phyloP scores from a whole-genome alignment of 345 rosid species.

The Linum usitatissimum region DNA sequence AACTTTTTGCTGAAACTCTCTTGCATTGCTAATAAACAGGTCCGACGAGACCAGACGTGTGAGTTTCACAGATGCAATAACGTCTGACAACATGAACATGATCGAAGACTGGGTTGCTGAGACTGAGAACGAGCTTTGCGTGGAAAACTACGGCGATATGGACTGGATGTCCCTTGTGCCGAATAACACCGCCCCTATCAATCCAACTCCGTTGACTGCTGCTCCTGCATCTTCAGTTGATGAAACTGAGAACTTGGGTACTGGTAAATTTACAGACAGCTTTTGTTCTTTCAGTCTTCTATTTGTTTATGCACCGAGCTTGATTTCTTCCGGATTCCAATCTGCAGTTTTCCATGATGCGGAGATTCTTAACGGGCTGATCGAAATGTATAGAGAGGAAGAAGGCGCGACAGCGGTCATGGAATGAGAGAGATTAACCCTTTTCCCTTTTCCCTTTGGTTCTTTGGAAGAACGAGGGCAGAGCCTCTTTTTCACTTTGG shows the following conservation, averaged over 20 bases:
- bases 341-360: conserved; percentile 67
- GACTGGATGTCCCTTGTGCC: conserved; percentile 72
- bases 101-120: conserved; percentile 73
- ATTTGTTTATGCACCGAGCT: background rate
- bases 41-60: conserved; percentile 28
- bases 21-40: conserved; percentile 14
- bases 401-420: background rate
- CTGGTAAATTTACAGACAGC: conserved; percentile 34
- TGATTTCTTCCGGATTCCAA: conserved; percentile 6
- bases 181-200: conserved; percentile 21
- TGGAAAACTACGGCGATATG: conserved; percentile 40
- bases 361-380: conserved; percentile 48
- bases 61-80: conserved; percentile 36
- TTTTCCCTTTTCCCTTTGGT: background rate
- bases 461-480: background rate
- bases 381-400: background rate
- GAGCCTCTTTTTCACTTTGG: background rate
- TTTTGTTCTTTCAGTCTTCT: background rate
- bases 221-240: conserved; percentile 28
- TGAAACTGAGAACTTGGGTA: conserved; percentile 47
- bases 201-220: conserved; percentile 11
- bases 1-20: conserved; percentile 9
- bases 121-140: conserved; percentile 32
- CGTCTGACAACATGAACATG: conserved; percentile 30
- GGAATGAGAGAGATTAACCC: background rate